These are phyloP conservation scores for Brassica rapa DNA, from an alignment of 345 rosid species.

Conservation along the genomic window DNA sequence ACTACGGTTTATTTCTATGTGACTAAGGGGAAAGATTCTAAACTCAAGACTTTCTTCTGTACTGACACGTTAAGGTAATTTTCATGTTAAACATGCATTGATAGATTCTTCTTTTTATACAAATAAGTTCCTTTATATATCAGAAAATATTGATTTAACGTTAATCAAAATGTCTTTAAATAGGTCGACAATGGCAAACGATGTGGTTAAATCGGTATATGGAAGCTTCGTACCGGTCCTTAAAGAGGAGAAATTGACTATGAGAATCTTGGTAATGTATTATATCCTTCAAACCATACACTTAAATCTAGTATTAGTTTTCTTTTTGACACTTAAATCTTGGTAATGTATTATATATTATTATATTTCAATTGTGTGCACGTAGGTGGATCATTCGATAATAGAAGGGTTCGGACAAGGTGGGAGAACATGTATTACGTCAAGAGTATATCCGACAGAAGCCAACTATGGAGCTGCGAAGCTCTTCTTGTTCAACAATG, in stretches of 20 bases:
- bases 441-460: slow-evolving; percentile 67
- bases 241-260: slow-evolving; percentile 58
- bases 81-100: neutral
- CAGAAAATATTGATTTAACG: neutral
- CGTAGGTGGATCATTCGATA: slow-evolving; percentile 72
- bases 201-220: slow-evolving; percentile 49
- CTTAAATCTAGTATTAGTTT: neutral
- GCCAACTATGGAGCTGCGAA: slow-evolving; percentile 64
- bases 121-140: neutral
- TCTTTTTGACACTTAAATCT: no score
- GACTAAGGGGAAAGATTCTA: slow-evolving; percentile 37
- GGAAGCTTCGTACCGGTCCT: slow-evolving; percentile 68
- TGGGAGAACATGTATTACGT: slow-evolving; percentile 64
- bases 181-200: slow-evolving; percentile 70
- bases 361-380: neutral
- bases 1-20: slow-evolving; percentile 72
- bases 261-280: slow-evolving; percentile 62
- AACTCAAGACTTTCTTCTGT: slow-evolving; percentile 56
- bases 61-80: slow-evolving; percentile 50
- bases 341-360: no score
- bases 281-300: neutral
- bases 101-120: neutral
- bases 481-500: slow-evolving; percentile 76
- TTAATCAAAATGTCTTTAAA: neutral
- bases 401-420: slow-evolving; percentile 80